Percentiles rank a stretch among this genome's conserved stretches.
Conservation (phyloP, 2,329 filamentous ascomycete genomes). For the Colletotrichum tropicicola region DNA sequence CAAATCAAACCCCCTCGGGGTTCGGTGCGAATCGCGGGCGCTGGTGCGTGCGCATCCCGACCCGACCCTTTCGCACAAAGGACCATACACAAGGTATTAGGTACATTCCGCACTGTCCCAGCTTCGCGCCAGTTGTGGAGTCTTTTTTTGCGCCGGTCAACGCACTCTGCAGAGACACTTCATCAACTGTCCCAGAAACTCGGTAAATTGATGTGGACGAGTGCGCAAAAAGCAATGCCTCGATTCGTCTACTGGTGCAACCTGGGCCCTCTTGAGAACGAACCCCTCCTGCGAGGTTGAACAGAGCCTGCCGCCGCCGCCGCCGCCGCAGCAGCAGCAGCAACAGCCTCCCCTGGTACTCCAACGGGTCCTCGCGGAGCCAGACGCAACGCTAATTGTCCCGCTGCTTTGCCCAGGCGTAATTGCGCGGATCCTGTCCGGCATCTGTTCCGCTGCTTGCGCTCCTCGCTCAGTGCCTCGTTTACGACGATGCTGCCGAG, state of each 20-base stretch:
- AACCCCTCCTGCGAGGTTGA: not conserved
- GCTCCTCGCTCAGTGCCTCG: not conserved
- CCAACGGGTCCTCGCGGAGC: constrained; percentile 4
- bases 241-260: constrained; percentile 1
- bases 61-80: not conserved
- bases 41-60: constrained; percentile 21
- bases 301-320: not conserved
- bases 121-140: constrained; percentile 7
- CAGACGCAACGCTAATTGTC: not conserved
- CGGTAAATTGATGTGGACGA: constrained; percentile 24
- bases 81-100: not conserved
- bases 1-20: constrained; percentile 10
- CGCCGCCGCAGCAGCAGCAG: too few species aligned
- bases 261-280: not conserved
- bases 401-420: not conserved
- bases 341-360: not conserved
- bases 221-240: not conserved
- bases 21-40: constrained; percentile 9
- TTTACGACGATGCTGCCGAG: not conserved
- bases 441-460: not conserved
- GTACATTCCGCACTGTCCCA: constrained; percentile 9
- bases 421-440: not conserved
- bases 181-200: constrained; percentile 24
- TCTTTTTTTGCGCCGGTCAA: not conserved
- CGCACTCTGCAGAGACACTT: constrained; percentile 23